Evolutionary conservation across 345 rosid species (phyloP).

Genomic region (Pistacia vera): DNA sequence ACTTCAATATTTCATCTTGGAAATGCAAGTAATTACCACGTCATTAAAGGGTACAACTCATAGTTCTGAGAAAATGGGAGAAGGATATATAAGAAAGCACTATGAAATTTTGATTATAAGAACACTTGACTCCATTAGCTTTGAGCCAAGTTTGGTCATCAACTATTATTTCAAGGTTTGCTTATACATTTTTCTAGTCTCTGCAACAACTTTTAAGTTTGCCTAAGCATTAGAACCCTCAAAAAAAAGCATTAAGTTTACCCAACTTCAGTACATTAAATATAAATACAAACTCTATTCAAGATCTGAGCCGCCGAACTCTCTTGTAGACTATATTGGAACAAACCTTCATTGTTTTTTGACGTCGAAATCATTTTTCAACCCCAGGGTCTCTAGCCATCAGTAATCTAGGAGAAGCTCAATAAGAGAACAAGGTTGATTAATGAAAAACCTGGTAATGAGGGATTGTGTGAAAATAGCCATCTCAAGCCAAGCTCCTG

Average conservation of each 20-base stretch:
- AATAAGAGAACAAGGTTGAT: constrained; percentile 8
- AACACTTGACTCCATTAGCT: constrained; percentile 29
- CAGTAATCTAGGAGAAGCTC: constrained; percentile 16
- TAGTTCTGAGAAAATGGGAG: not conserved
- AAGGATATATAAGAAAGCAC: not conserved
- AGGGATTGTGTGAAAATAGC: constrained; percentile 13
- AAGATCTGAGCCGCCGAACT: constrained; percentile 19
- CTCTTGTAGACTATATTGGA: constrained; percentile 18
- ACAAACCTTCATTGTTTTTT: constrained; percentile 23
- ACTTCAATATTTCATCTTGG: too few species aligned
- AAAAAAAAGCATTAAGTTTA: constrained; percentile 26
- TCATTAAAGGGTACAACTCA: not conserved
- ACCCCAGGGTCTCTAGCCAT: constrained; percentile 11
- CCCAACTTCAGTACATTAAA: constrained; percentile 24
- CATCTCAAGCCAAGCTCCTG: constrained; percentile 10
- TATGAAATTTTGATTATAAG: constrained; percentile 12
- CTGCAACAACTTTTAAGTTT: constrained; percentile 19
- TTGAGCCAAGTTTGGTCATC: constrained; percentile 31
- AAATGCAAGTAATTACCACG: too few species aligned
- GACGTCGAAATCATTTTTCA: constrained; percentile 20
- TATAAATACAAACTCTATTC: constrained; percentile 29
- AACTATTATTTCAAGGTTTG: constrained; percentile 35
- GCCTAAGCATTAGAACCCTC: constrained; percentile 28
- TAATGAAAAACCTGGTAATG: constrained; percentile 2
- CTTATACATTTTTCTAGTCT: constrained; percentile 36